Evolutionary conservation across 208 protist species (phyloP).

Genomic region (Trypanosoma melophagium): DNA sequence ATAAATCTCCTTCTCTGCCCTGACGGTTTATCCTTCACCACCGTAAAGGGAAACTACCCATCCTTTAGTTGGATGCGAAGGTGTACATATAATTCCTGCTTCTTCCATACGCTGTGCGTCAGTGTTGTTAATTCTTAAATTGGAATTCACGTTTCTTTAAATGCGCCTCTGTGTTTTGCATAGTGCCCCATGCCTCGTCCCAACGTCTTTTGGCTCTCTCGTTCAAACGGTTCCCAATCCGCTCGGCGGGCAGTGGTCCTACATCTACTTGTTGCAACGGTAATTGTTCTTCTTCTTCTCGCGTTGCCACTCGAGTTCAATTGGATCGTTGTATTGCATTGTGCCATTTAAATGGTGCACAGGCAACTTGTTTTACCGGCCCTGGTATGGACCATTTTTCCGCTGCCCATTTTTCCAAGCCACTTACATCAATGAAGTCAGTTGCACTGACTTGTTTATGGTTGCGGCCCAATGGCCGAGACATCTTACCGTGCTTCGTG

Average conservation of each 20-base stretch:
- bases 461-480: not conserved
- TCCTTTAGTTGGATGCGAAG: not conserved
- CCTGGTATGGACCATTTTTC: too few relatives aligned
- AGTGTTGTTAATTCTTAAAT: not conserved
- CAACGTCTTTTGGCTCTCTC: not conserved
- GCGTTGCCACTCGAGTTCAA: too few relatives aligned
- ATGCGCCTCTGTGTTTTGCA: not conserved
- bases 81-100: conserved; percentile 3
- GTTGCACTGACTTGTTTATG: conserved; percentile 6
- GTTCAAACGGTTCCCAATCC: too few relatives aligned
- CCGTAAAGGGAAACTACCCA: conserved; percentile 10
- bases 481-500: conserved; percentile 10
- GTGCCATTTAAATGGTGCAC: too few relatives aligned
- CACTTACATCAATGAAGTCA: conserved; percentile 13
- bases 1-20: conserved; percentile 2
- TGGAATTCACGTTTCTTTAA: not conserved
- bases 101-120: not conserved
- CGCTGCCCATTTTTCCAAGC: too few relatives aligned
- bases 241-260: too few relatives aligned
- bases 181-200: conserved; percentile 8
- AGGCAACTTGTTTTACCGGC: too few relatives aligned
- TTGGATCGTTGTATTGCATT: too few relatives aligned
- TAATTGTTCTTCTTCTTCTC: too few relatives aligned
- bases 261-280: too few relatives aligned
- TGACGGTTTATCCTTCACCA: not conserved